Conservation (phyloP, 1,139 yeast genomes). For the Scheffersomyces titani region DNA sequence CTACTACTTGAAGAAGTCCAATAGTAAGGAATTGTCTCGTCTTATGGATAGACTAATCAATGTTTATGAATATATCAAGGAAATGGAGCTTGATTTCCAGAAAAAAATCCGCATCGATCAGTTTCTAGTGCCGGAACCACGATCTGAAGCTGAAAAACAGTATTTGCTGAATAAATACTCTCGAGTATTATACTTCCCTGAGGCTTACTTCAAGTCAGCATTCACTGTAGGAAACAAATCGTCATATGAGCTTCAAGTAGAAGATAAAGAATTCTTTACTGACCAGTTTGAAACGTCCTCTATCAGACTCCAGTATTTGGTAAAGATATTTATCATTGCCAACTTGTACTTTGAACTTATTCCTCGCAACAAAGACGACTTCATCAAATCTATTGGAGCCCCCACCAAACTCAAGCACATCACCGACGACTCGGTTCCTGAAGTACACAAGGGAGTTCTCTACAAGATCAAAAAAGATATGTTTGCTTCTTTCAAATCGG, state of each 20-base stretch:
- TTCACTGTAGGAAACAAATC: constrained; percentile 20
- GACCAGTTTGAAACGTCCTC: constrained; percentile 28
- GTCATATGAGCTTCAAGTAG: constrained; percentile 18
- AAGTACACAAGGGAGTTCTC: constrained; percentile 22
- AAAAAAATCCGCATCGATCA: constrained; percentile 19
- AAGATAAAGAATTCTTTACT: constrained; percentile 29
- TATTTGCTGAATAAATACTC: constrained; percentile 24
- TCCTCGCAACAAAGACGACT: constrained; percentile 21
- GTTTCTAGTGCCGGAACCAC: constrained; percentile 14
- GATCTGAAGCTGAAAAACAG: constrained; percentile 17
- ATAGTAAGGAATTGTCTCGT: constrained; percentile 21
- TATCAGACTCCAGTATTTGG: constrained; percentile 28
- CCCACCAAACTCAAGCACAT: constrained; percentile 36
- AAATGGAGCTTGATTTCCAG: constrained; percentile 29
- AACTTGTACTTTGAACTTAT: constrained; percentile 33
- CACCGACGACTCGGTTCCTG: constrained; percentile 35
- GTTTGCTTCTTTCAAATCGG: constrained; percentile 17
- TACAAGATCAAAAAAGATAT: constrained; percentile 30
- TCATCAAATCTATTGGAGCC: constrained; percentile 26
- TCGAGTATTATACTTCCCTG: constrained; percentile 33
- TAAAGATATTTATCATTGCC: constrained; percentile 35
- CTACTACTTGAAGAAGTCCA: constrained; percentile 24
- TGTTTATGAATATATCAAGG: constrained; percentile 29
- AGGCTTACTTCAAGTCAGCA: constrained; percentile 34
- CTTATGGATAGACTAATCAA: constrained; percentile 25